These are phyloP conservation scores for Pythium brassicae DNA, from an alignment of 352 stramenopile genomes.

Conservation along the genomic window DNA sequence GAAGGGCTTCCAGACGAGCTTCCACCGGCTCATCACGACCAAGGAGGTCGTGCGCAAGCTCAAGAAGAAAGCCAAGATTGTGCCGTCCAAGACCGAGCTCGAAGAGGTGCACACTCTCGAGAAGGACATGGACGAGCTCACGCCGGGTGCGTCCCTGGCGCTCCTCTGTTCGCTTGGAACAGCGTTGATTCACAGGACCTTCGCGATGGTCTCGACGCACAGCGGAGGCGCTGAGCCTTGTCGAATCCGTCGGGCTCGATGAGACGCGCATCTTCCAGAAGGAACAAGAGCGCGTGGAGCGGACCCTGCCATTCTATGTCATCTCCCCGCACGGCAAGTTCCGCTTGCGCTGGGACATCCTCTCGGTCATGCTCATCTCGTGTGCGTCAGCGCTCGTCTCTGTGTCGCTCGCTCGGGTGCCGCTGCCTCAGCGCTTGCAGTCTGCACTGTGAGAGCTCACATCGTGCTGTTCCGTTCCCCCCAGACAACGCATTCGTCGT, in stretches of 20 bases:
- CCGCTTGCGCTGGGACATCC: conserved; percentile 67
- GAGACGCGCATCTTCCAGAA: conserved; percentile 88
- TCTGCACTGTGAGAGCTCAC: not conserved
- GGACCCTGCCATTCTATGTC: conserved; percentile 69
- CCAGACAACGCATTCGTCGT: conserved; percentile 76
- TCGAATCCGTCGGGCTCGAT: conserved; percentile 68
- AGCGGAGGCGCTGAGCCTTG: conserved; percentile 77
- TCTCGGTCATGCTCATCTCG: conserved; percentile 66
- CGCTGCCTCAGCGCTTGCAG: too few species aligned
- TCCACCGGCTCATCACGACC: conserved; percentile 58
- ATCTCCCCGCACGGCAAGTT: conserved; percentile 78
- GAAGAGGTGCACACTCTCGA: conserved; percentile 29
- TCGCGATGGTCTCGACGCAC: not conserved
- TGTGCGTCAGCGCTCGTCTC: too few species aligned
- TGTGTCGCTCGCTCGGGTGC: not conserved
- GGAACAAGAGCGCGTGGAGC: conserved; percentile 78
- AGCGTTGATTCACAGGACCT: too few species aligned
- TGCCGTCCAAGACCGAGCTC: conserved; percentile 29
- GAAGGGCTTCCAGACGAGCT: conserved; percentile 31
- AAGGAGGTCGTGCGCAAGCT: conserved; percentile 52
- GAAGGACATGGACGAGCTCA: conserved; percentile 75
- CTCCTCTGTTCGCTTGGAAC: not conserved
- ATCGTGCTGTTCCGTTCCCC: not conserved
- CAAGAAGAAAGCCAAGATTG: conserved; percentile 50
- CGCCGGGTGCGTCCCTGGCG: conserved; percentile 44